Base-by-base conservation (phyloP, 2,329 filamentous ascomycete genomes). In the Blastomyces percursus region DNA sequence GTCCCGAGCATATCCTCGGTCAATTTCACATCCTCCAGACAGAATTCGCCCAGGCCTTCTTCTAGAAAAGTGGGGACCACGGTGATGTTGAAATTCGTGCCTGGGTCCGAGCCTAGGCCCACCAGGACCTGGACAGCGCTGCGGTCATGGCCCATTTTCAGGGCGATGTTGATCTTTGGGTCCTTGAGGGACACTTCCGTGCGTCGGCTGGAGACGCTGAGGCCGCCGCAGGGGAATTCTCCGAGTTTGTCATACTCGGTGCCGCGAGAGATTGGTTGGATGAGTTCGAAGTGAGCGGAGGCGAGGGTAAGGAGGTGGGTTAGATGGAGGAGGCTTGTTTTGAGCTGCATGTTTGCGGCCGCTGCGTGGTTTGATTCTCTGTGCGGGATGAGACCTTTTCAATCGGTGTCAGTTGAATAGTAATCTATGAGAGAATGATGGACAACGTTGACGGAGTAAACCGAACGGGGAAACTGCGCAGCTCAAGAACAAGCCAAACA, bases 31-130 rank as follows among this genome's bases (percentile, higher is more conserved):
- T 79, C 74, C 9, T 84, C 82, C 14, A 91, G 69, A 74, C 88
- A 92, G 69, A 91, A 85, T 56, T 81, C 79, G 56, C 88, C 86
- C 21, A 82, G 74, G 70, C 88, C 73, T 76, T 85, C 70, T 73
- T 83, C 77, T 79, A 85, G 74, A 78, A 84, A 75, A 78, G 83
- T 75, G 2, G 83, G 83, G 1, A 84, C 82, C 35, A 91, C 79
- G 42, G 85, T 83, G 73, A 87, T 80, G 79, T 88, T 90, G 80
- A 86, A 91, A 73, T 84, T 84, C 69, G 79, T 80, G 55, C 77
- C 78, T 1, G 80, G 79, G 61, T 82, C 73, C 60, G 76, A 76
- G 46, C 82, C 82, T 19, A 85, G 70, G 35, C 78, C 79, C 59
- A 85, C 70, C 44, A 83, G 78, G 44, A 84, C 76, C 63, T 80